A percentile compares a stretch with the other conserved stretches of the same genome.
Evolutionary conservation across 257 asterid species (phyloP).

Genomic region (Linderniella brevidens): DNA sequence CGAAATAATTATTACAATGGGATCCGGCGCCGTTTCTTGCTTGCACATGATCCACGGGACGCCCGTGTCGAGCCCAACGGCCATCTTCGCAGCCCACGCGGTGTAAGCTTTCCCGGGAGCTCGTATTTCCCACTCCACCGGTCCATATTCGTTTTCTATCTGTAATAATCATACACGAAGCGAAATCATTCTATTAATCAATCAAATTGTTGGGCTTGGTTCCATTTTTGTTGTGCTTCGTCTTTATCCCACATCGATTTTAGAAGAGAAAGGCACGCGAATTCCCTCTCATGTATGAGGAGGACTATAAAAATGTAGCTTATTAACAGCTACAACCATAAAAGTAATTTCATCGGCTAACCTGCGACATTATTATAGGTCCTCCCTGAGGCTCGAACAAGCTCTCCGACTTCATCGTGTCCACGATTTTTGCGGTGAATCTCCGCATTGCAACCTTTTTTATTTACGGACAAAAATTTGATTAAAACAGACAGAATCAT

Average conservation of each 20-base stretch:
- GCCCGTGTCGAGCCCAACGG: constrained; percentile 63
- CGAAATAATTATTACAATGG: constrained; percentile 33
- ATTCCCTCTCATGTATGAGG: background rate
- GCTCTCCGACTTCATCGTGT: constrained; percentile 54
- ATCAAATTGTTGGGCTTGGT: too few species aligned
- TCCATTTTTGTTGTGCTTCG: too few species aligned
- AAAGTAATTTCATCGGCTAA: constrained; percentile 1
- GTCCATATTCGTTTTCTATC: constrained; percentile 96
- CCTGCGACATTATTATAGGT: constrained; percentile 86
- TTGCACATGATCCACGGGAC: constrained; percentile 99
- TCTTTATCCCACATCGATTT: too few species aligned
- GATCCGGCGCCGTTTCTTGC: constrained; percentile 90
- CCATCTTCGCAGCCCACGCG: constrained; percentile 89
- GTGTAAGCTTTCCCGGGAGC: constrained; percentile 88
- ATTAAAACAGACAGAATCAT: too few species aligned
- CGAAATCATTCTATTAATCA: too few species aligned
- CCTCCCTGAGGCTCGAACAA: constrained; percentile 91
- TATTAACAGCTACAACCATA: too few species aligned
- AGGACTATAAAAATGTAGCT: background rate
- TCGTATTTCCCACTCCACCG: constrained; percentile 75
- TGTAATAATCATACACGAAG: constrained; percentile 12
- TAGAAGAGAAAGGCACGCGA: too few species aligned
- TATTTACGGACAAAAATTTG: too few species aligned
- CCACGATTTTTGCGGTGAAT: constrained; percentile 45
- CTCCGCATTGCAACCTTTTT: constrained; percentile 60